phyloP scores from a whole-genome alignment of 2,329 filamentous ascomycete species.

The Colletotrichum echinochloae region DNA sequence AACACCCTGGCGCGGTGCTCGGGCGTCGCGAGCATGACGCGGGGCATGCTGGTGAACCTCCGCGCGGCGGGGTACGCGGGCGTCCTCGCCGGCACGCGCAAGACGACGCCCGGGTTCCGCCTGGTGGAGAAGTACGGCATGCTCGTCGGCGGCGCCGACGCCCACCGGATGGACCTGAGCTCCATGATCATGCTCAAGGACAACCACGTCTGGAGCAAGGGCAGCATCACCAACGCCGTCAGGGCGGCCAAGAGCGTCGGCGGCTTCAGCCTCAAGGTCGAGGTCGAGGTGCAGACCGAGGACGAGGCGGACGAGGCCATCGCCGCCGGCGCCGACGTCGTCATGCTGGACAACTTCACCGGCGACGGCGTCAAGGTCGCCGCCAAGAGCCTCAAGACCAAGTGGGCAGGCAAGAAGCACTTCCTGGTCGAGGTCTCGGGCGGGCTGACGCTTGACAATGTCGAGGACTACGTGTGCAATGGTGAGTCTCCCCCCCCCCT shows the following conservation, averaged over 20 bases:
- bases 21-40: conserved; percentile 82
- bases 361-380: conserved; percentile 81
- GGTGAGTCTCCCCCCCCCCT: conserved; percentile 59
- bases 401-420: conserved; percentile 79
- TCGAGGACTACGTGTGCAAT: conserved; percentile 81
- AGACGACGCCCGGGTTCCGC: conserved; percentile 96
- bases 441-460: conserved; percentile 87
- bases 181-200: conserved; percentile 99
- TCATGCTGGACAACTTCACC: conserved; percentile 98
- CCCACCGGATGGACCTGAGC: conserved; percentile 90
- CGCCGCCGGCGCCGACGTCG: conserved; percentile 88
- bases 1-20: conserved; percentile 93
- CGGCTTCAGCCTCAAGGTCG: conserved; percentile 93
- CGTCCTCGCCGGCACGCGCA: conserved; percentile 91
- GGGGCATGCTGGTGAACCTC: conserved; percentile 66
- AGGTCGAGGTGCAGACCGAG: conserved; percentile 93
- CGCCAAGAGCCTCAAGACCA: conserved; percentile 79
- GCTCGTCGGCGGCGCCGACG: conserved; percentile 91
- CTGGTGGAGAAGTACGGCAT: conserved; percentile 99
- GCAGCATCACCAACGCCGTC: conserved; percentile 88
- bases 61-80: conserved; percentile 80
- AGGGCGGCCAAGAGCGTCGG: conserved; percentile 83
- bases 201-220: conserved; percentile 95
- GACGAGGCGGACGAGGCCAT: conserved; percentile 93
- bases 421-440: conserved; percentile 94